Percentiles rank a stretch among this genome's conserved stretches.
Evolutionary conservation across 2,329 filamentous ascomycete species (phyloP).

Genomic region (Penicillium glabrum): DNA sequence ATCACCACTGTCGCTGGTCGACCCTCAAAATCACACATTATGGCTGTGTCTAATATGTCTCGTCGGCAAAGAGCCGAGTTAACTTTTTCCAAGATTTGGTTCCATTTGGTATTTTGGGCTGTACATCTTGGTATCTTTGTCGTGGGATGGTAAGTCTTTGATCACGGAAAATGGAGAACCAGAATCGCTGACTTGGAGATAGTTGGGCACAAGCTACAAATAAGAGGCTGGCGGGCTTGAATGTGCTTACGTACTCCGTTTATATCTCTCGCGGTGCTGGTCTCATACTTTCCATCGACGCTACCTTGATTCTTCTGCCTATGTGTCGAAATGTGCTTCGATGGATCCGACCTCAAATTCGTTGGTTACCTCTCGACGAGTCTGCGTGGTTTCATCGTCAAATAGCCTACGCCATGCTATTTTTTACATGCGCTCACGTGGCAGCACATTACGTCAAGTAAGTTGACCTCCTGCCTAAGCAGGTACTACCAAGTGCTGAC

Average conservation of each 20-base stretch:
- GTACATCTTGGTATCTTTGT: constrained; percentile 78
- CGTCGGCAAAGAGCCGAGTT: constrained; percentile 56
- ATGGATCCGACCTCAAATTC: constrained; percentile 79
- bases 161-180: background rate
- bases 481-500: constrained; percentile 24
- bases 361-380: constrained; percentile 91
- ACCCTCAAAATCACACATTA: constrained; percentile 14
- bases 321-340: constrained; percentile 92
- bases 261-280: constrained; percentile 96
- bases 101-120: constrained; percentile 79
- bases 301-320: constrained; percentile 82
- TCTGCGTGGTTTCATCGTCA: constrained; percentile 97
- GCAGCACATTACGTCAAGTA: constrained; percentile 90
- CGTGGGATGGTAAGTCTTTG: constrained; percentile 71
- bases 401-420: constrained; percentile 81
- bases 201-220: constrained; percentile 80
- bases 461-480: constrained; percentile 30
- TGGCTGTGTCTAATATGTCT: constrained; percentile 11
- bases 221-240: constrained; percentile 69
- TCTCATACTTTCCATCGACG: constrained; percentile 79
- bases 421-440: constrained; percentile 79
- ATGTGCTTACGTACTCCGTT: constrained; percentile 81
- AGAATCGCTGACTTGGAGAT: constrained; percentile 25
- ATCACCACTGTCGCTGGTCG: constrained; percentile 28
- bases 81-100: constrained; percentile 68